These are phyloP conservation scores for Colletotrichum spinosum DNA, from an alignment of 2,329 filamentous ascomycete species.

Conservation along the genomic window DNA sequence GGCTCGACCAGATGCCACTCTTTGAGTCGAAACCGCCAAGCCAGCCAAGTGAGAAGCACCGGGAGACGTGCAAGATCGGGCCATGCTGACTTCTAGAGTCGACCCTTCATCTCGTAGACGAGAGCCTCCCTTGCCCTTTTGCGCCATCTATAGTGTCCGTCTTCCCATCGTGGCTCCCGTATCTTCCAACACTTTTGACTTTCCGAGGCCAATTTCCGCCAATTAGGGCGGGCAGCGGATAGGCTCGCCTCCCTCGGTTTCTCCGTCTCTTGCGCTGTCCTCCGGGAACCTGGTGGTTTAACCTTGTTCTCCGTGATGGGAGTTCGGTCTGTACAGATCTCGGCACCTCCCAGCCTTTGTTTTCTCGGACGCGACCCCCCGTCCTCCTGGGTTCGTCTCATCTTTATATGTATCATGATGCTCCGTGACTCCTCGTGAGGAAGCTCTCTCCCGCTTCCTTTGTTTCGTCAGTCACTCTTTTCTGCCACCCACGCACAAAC, in stretches of 20 bases:
- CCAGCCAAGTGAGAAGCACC: not conserved
- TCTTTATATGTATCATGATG: slow-evolving; percentile 8
- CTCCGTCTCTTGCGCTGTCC: not conserved
- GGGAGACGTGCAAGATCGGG: slow-evolving; percentile 9
- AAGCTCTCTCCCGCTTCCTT: not conserved
- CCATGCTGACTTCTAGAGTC: not conserved
- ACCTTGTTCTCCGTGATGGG: slow-evolving; percentile 8
- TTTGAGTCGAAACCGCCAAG: not conserved
- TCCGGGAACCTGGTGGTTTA: slow-evolving; percentile 2
- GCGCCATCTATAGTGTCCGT: slow-evolving; percentile 29
- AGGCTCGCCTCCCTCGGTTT: not conserved
- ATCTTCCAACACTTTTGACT: not conserved
- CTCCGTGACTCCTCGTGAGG: not conserved
- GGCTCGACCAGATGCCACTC: not conserved
- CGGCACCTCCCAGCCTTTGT: too few relatives aligned
- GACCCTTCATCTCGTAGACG: slow-evolving; percentile 30
- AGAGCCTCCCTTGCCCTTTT: slow-evolving; percentile 1
- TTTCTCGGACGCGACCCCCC: not conserved
- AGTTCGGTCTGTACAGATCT: slow-evolving; percentile 12
- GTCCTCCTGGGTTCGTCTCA: not conserved
- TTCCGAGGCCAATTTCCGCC: slow-evolving; percentile 10
- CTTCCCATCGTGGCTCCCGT: not conserved
- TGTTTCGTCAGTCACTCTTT: not conserved
- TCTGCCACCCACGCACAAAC: not conserved
- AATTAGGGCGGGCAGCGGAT: slow-evolving; percentile 3